A percentile compares a stretch with the other conserved stretches of the same genome.
Evolutionary conservation across 805 yeast species (phyloP).

Genomic region (Saccharomyces eubayanus): DNA sequence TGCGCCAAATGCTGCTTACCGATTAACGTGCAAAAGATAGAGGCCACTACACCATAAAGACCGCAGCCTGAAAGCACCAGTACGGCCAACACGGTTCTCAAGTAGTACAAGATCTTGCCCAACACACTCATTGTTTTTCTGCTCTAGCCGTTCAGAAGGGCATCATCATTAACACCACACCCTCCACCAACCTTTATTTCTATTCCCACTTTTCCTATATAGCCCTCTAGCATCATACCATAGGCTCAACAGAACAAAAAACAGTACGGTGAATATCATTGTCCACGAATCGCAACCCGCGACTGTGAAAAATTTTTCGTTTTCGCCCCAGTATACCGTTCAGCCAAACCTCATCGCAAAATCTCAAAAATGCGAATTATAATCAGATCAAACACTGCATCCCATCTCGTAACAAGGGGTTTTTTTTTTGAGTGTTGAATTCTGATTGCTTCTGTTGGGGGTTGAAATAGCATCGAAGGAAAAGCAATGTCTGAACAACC

Average conservation of each 20-base stretch:
- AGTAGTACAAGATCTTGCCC: constrained; percentile 41
- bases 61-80: constrained; percentile 52
- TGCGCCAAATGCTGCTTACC: constrained; percentile 80
- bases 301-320: not conserved
- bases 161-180: no score
- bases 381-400: not conserved
- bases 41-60: constrained; percentile 68
- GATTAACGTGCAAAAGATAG: constrained; percentile 52
- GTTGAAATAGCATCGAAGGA: not conserved
- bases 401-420: not conserved
- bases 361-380: not conserved
- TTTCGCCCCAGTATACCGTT: not conserved
- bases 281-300: not conserved
- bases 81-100: constrained; percentile 48
- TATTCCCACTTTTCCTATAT: not conserved
- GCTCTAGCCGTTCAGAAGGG: not conserved
- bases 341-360: not conserved
- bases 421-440: not conserved
- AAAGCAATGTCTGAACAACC: not conserved
- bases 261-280: not conserved
- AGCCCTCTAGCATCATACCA: not conserved
- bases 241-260: not conserved
- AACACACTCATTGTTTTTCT: constrained; percentile 14
- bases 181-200: not conserved
- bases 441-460: not conserved